Evolutionary conservation across 2,329 filamentous ascomycete genomes (phyloP).

Genomic region (Neodidymelliopsis sp.): DNA sequence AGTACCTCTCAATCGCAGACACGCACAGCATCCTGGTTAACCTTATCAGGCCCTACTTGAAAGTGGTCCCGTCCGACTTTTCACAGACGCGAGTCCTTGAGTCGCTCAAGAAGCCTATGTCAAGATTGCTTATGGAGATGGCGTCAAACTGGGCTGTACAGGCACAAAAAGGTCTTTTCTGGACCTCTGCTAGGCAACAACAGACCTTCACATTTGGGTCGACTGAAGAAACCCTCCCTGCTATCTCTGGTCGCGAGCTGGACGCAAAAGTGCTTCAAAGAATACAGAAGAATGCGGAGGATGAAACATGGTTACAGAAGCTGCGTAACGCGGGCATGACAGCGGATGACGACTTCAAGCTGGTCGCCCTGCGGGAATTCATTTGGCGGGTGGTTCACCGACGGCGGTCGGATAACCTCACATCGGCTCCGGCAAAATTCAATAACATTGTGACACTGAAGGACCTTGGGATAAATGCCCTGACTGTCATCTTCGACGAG

Average conservation of each 20-base stretch:
- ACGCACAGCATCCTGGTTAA: constrained; percentile 83
- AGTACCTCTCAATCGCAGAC: constrained; percentile 79
- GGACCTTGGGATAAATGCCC: constrained; percentile 77
- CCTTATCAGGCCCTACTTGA: constrained; percentile 81
- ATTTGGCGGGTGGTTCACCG: constrained; percentile 85
- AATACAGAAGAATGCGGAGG: constrained; percentile 82
- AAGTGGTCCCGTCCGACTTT: constrained; percentile 72
- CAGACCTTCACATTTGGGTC: constrained; percentile 73
- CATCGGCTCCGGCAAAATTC: constrained; percentile 55
- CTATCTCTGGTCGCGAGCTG: constrained; percentile 64
- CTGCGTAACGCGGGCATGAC: constrained; percentile 84
- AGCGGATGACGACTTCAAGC: constrained; percentile 85
- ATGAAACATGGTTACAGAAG: constrained; percentile 90
- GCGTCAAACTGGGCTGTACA: constrained; percentile 86
- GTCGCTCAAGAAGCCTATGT: constrained; percentile 80
- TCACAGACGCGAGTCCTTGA: constrained; percentile 79
- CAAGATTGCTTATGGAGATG: constrained; percentile 82
- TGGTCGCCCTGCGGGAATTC: constrained; percentile 86
- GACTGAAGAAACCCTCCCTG: constrained; percentile 60
- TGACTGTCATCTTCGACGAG: constrained; percentile 93
- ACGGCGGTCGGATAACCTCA: constrained; percentile 64
- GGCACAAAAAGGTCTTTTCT: constrained; percentile 82
- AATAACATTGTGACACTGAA: constrained; percentile 78
- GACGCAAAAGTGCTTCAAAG: constrained; percentile 66
- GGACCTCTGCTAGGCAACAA: constrained; percentile 77